Base-by-base conservation (phyloP, 2,329 filamentous ascomycete genomes). In the Penicillium capsulatum region DNA sequence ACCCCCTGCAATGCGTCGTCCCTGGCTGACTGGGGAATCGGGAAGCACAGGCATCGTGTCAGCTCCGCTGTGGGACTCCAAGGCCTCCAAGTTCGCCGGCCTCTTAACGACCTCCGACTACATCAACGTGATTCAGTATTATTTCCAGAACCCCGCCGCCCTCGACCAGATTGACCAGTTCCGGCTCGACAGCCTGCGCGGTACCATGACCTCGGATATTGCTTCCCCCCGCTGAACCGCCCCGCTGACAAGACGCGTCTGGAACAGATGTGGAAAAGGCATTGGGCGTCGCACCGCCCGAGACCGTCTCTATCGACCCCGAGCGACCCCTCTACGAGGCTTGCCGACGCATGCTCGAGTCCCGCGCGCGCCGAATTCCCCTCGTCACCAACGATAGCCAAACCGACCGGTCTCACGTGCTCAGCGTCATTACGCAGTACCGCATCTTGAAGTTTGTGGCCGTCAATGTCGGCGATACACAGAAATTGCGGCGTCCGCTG, bases 91-190 rank as follows among this genome's bases (percentile, higher is more conserved):
- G 24, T 98, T 97, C 66, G 92, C 91, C 28, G 92, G 92, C 27
- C 79, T 98, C 34, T 76, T 98, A 51, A 98, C 92, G 17, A 92
- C 89, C 48, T 94, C 89, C 45, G 92, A 98, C 69, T 98, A 92
- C 65, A 94, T 98, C 70, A 98, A 98, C 60, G 84, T 98, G 41
- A 94, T 98, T 28, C 91, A 97, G 65, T 98, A 98, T 69, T 97
- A 98, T 73, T 96, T 89, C 75, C 90, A 97, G 67, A 94, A 92
- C 55, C 92, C 91, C 2, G 87, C 94, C 52, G 85, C 90, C 42
- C 78, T 97, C 45, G 81, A 83, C 51, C 83, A 91, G 61, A 86
- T 98, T 55, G 92, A 97, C 53, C 86, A 95, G 65, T 96, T 98
- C 64, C 83, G 88, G 32, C 71, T 98, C 47, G 91, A 86, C 69